Evolutionary conservation across 192 early-diverging fungal genomes (phyloP).

Genomic region (Backusella australiensis): DNA sequence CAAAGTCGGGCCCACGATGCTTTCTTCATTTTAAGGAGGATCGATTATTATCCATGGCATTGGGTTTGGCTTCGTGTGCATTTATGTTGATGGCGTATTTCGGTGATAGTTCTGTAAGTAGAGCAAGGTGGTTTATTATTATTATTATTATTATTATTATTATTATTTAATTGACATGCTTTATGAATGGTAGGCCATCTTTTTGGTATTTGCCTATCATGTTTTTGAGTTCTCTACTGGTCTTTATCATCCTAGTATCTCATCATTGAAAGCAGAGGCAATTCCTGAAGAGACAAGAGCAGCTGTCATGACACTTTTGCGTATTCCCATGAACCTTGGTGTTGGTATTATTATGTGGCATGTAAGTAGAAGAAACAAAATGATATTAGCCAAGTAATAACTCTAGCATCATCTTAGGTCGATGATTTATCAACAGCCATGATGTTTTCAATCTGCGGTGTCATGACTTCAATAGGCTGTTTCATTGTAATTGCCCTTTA

Average conservation of each 20-base stretch:
- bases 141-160: not conserved
- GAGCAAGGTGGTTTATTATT: too few species aligned
- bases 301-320: slow-evolving; percentile 55
- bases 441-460: slow-evolving; percentile 55
- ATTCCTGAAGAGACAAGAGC: slow-evolving; percentile 59
- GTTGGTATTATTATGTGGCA: slow-evolving; percentile 49
- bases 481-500: slow-evolving; percentile 5
- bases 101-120: slow-evolving; percentile 12
- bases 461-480: slow-evolving; percentile 39
- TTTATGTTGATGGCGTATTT: slow-evolving; percentile 39
- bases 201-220: slow-evolving; percentile 41
- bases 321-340: slow-evolving; percentile 62
- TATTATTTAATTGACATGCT: not conserved
- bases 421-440: slow-evolving; percentile 35
- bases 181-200: not conserved
- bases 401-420: slow-evolving; percentile 12
- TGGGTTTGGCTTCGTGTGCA: slow-evolving; percentile 36
- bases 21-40: slow-evolving; percentile 2
- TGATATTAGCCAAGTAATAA: not conserved
- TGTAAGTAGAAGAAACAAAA: slow-evolving; percentile 22
- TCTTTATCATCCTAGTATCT: slow-evolving; percentile 54
- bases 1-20: slow-evolving; percentile 2
- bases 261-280: slow-evolving; percentile 45
- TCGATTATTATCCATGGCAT: slow-evolving; percentile 33
- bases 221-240: slow-evolving; percentile 59